Conservation (phyloP, 495 filamentous ascomycete genomes). For the Talaromyces nanjingensis region DNA sequence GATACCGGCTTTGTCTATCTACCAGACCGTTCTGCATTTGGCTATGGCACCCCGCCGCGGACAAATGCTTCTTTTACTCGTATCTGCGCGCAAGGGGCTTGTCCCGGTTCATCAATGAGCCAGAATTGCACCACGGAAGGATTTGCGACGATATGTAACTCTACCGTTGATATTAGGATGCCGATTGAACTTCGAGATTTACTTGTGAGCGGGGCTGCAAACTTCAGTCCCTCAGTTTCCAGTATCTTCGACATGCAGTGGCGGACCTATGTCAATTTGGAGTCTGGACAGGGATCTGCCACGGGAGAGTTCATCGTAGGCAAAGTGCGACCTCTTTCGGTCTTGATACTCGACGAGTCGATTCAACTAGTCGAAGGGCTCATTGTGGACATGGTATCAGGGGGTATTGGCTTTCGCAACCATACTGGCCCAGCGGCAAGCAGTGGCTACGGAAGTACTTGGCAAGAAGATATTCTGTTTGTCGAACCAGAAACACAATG, state of each 20-base stretch:
- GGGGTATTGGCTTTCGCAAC: slow-evolving; percentile 39
- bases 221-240: slow-evolving; percentile 21
- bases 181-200: no score
- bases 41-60: no score
- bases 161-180: no score
- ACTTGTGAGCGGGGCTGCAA: slow-evolving; percentile 22
- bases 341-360: slow-evolving; percentile 23
- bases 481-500: slow-evolving; percentile 37
- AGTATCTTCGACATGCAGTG: slow-evolving; percentile 37
- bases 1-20: slow-evolving; percentile 4
- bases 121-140: no score
- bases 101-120: no score
- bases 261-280: slow-evolving; percentile 16
- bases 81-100: no score
- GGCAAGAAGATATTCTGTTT: slow-evolving; percentile 40
- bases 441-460: slow-evolving; percentile 20
- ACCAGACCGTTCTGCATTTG: no score
- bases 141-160: no score
- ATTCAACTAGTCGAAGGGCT: slow-evolving; percentile 33
- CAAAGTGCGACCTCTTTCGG: slow-evolving; percentile 17
- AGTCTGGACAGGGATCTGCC: neutral
- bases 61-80: no score
- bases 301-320: slow-evolving; percentile 10
- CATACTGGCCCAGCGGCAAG: slow-evolving; percentile 27
- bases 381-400: slow-evolving; percentile 30